Percentiles rank a stretch among this genome's conserved stretches.
Evolutionary conservation across 2,329 filamentous ascomycete species (phyloP).

Genomic region (Exophiala oligosperma): DNA sequence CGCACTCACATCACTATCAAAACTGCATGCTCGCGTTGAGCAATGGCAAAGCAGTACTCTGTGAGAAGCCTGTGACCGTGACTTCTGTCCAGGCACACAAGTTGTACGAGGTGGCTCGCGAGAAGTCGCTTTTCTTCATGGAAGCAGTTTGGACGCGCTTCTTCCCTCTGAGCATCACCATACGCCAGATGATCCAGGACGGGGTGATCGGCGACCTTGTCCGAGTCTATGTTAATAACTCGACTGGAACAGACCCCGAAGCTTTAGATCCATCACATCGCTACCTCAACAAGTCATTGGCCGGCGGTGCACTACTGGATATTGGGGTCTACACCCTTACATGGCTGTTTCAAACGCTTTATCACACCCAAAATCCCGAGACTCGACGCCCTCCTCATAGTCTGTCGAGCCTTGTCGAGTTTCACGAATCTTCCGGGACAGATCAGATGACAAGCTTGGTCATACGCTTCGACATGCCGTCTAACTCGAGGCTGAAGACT

Average conservation of each 20-base stretch:
- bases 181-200: constrained; percentile 60
- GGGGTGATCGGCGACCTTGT: constrained; percentile 56
- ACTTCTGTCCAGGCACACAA: constrained; percentile 73
- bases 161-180: constrained; percentile 20
- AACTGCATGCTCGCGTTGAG: constrained; percentile 79
- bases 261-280: constrained; percentile 50
- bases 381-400: neutral
- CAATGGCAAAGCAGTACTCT: constrained; percentile 82
- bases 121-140: constrained; percentile 35
- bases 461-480: neutral
- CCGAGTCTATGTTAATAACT: constrained; percentile 56
- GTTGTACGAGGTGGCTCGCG: constrained; percentile 62
- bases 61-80: constrained; percentile 87
- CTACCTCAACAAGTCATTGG: constrained; percentile 79
- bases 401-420: neutral
- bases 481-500: neutral
- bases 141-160: neutral
- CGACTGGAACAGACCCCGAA: constrained; percentile 3
- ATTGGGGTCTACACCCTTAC: constrained; percentile 84
- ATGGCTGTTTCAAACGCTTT: constrained; percentile 66
- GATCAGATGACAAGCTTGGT: too few relatives aligned
- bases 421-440: too few relatives aligned
- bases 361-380: neutral
- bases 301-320: constrained; percentile 78
- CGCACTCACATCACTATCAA: constrained; percentile 90